These are phyloP conservation scores for Fusarium oxysporum DNA, from an alignment of 2,329 filamentous ascomycete species.

Conservation along the genomic window DNA sequence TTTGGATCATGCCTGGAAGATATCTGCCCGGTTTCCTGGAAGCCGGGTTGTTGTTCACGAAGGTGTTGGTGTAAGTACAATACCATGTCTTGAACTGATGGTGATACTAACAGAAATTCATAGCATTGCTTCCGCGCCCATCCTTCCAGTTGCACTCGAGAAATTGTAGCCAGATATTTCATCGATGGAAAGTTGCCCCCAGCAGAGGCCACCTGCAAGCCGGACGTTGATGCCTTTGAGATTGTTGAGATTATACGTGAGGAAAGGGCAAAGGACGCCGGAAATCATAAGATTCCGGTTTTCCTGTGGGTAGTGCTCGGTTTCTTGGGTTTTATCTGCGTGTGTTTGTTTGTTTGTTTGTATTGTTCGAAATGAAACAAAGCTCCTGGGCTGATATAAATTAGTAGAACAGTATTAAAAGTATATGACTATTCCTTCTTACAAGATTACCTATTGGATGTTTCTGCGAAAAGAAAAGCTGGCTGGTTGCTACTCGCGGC, in stretches of 20 bases:
- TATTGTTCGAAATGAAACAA: neutral
- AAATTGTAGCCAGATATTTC: neutral
- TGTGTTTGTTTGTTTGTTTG: neutral
- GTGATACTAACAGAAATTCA: neutral
- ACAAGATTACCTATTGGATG: neutral
- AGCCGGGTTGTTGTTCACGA: neutral
- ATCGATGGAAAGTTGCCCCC: accelerated
- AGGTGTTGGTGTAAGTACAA: neutral
- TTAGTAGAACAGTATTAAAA: neutral
- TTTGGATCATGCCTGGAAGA: neutral
- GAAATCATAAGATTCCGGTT: neutral
- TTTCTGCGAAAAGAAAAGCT: neutral
- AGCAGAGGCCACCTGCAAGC: neutral
- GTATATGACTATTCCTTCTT: neutral
- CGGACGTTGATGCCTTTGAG: accelerated
- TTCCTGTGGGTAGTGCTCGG: neutral
- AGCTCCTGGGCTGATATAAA: neutral
- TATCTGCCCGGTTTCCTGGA: neutral
- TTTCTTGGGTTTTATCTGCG: neutral
- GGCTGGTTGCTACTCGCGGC: too few species aligned
- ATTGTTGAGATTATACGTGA: accelerated
- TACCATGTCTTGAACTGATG: neutral
- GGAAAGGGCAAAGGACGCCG: accelerated
- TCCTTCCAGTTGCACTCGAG: accelerated
- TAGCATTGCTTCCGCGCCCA: accelerated